Base-by-base conservation (phyloP, 345 rosid genomes). In the Salix brachista region DNA sequence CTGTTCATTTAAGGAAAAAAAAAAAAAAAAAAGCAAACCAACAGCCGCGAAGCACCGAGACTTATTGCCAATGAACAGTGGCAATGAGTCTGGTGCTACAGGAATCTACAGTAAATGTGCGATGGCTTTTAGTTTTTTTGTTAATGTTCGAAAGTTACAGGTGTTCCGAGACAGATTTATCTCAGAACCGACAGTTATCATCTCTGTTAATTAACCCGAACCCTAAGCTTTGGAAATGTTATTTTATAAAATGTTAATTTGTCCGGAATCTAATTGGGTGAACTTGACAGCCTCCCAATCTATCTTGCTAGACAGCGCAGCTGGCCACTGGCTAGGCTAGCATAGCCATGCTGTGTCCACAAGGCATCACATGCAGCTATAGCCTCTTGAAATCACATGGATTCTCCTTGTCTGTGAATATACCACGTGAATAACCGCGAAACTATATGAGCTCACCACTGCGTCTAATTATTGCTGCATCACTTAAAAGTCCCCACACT, bases 351-450 rank as follows among this genome's bases (percentile, higher is more conserved):
- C 28, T 73, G 69, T 62, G 4, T 25, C 8, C 77, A 44, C 34
- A 30, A 32, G 70, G 11, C 62, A 65, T 65, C 77, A 74, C 77
- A 64, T 74, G 77, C 21, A 25, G 44, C 44, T 19, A 6, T 25
- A 28, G 25, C 17, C 61, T 28, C 18, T 23, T 36, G 4, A 25
- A 30, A 62, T 28, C 77, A 65, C 77, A 32, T 74, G 77, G 21
- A 19, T 8, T 65, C 70, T 74, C 28, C 34, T 13, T 11, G 8
- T 36, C 52, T 65, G 25, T 58, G 14, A 73, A 37, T 39, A 9
- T 9, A 60, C 41, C 75, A 60, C 61, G 75, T 73, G 75, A 37
- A 2, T 58, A 6, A 11, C 18, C 25, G 4, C 42, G 6, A 37
- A 0, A n/a, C 28, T 6, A 1, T 37, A n/a, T 68, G 1, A 5